phyloP scores from a whole-genome alignment of 2,329 filamentous ascomycete species.

The Nemania diffusa region DNA sequence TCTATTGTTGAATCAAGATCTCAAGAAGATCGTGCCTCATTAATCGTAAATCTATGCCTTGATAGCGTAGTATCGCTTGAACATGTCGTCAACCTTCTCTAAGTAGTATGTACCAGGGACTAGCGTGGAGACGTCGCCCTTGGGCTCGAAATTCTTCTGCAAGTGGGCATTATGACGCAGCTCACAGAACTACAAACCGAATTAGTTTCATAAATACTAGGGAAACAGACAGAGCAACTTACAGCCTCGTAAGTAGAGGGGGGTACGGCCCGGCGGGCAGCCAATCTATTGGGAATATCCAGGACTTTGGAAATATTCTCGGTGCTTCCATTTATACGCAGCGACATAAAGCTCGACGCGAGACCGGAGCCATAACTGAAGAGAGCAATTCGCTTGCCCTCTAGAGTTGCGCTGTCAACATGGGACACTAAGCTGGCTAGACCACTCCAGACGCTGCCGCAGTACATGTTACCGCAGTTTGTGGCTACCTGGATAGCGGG shows the following conservation, averaged over 20 bases:
- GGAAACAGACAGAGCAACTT: conserved; percentile 51
- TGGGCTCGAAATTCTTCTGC: conserved; percentile 79
- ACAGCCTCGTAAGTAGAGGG: conserved; percentile 80
- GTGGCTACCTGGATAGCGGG: conserved; percentile 80
- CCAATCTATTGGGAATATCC: conserved; percentile 75
- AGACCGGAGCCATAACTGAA: conserved; percentile 85
- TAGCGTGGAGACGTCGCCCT: conserved; percentile 74
- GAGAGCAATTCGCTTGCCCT: conserved; percentile 77
- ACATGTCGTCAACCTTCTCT: conserved; percentile 84
- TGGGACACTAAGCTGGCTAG: conserved; percentile 75
- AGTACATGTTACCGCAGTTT: conserved; percentile 77
- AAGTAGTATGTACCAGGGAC: conserved; percentile 79
- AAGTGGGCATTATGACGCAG: conserved; percentile 85
- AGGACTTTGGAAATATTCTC: conserved; percentile 74
- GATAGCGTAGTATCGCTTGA: conserved; percentile 80
- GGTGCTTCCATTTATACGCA: conserved; percentile 78
- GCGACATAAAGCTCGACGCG: conserved; percentile 76
- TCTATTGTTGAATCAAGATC: conserved; percentile 43
- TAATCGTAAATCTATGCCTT: conserved; percentile 67
- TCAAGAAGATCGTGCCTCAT: conserved; percentile 36
- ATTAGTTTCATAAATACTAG: conserved; percentile 39
- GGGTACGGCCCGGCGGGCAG: conserved; percentile 71
- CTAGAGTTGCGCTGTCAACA: conserved; percentile 69
- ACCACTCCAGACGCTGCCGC: conserved; percentile 79
- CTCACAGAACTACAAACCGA: conserved; percentile 72